Evolutionary conservation across 1,284 basidiomycete species (phyloP).

Genomic region (Earliella scabrosa): DNA sequence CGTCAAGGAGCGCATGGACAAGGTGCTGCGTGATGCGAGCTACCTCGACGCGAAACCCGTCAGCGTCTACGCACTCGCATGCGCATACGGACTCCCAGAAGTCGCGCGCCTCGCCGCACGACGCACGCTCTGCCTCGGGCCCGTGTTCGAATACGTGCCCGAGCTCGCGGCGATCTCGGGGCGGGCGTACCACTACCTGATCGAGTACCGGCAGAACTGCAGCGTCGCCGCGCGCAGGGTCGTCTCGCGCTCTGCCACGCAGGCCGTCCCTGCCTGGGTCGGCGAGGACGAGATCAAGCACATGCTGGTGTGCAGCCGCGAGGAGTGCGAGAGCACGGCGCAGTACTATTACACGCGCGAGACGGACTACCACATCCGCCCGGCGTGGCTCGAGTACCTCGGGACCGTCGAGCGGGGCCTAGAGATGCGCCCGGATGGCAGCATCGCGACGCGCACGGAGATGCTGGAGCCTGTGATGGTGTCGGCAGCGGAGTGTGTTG

Average conservation of each 20-base stretch:
- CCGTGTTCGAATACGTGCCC: not conserved
- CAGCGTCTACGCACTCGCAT: constrained; percentile 6
- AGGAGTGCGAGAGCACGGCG: not conserved
- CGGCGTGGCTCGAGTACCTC: constrained; percentile 7
- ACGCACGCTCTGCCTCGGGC: not conserved
- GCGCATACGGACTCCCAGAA: constrained; percentile 1
- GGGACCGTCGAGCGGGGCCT: not conserved
- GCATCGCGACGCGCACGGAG: not conserved
- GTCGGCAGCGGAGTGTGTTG: not conserved
- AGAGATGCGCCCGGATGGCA: not conserved
- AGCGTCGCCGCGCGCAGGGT: constrained; percentile 2
- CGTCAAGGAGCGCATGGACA: not conserved
- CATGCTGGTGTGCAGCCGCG: not conserved
- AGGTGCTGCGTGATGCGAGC: constrained; percentile 19
- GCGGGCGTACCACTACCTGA: constrained; percentile 2
- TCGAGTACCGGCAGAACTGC: constrained; percentile 6
- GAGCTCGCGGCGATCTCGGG: constrained; percentile 1
- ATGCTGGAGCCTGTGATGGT: constrained; percentile 9
- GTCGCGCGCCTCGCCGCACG: constrained; percentile 9
- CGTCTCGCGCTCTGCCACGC: not conserved
- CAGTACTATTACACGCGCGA: not conserved
- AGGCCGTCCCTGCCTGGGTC: constrained; percentile 4
- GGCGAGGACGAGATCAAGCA: not conserved
- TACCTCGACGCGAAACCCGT: constrained; percentile 1
- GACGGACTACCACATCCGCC: not conserved